Evolutionary conservation across 768 basidiomycete species (phyloP).

Genomic region (Tricholoma terreum): DNA sequence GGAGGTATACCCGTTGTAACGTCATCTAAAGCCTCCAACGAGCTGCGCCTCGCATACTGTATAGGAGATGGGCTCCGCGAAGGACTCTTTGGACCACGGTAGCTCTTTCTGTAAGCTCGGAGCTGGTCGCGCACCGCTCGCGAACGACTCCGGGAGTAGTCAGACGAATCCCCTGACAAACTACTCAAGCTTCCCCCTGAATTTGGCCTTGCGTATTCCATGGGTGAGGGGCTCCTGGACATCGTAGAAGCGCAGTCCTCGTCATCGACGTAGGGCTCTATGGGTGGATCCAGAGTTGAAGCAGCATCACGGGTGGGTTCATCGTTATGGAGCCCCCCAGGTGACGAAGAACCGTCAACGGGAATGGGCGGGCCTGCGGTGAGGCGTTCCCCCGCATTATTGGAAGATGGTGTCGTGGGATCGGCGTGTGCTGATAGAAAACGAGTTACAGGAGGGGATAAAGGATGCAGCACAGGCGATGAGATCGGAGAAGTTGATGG

Average conservation of each 20-base stretch:
- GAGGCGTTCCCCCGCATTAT: background rate
- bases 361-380: background rate
- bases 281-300: background rate
- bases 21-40: conserved; percentile 9
- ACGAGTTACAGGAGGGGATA: background rate
- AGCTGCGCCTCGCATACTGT: conserved; percentile 19
- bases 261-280: conserved; percentile 23
- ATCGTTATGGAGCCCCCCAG: background rate
- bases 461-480: background rate
- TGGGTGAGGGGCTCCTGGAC: conserved; percentile 31
- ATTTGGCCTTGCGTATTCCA: conserved; percentile 31
- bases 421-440: background rate
- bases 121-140: conserved; percentile 5
- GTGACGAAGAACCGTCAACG: background rate
- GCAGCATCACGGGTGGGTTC: background rate
- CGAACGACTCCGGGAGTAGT: conserved; percentile 9
- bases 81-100: conserved; percentile 2
- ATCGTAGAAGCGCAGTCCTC: conserved; percentile 16
- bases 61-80: conserved; percentile 21
- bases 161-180: conserved; percentile 11
- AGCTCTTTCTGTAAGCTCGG: conserved; percentile 9
- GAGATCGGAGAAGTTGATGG: background rate
- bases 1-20: background rate
- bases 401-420: background rate
- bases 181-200: conserved; percentile 26